Conservation (phyloP, 2,329 filamentous ascomycete genomes). For the Bipolaris cookei region DNA sequence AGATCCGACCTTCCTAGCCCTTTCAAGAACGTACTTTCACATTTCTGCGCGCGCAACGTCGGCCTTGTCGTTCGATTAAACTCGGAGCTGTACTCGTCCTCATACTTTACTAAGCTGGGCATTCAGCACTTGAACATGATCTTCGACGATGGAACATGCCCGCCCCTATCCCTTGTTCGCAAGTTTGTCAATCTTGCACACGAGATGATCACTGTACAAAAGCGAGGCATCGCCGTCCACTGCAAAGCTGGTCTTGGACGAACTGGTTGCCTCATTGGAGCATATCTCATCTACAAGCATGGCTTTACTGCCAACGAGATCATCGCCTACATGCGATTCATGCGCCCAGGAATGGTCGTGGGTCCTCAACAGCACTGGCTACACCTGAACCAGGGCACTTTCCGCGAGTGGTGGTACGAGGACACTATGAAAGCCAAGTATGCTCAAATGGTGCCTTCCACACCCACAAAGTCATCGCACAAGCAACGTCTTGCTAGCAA, state of each 20-base stretch:
- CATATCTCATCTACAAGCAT: slow-evolving; percentile 96
- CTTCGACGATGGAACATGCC: slow-evolving; percentile 97
- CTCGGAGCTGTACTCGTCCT: slow-evolving; percentile 92
- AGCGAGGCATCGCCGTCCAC: slow-evolving; percentile 94
- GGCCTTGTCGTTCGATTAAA: slow-evolving; percentile 94
- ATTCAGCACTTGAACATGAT: slow-evolving; percentile 99
- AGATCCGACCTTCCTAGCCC: slow-evolving; percentile 75
- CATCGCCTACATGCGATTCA: slow-evolving; percentile 98
- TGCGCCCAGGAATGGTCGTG: slow-evolving; percentile 98
- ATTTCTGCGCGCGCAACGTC: slow-evolving; percentile 87
- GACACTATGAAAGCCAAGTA: slow-evolving; percentile 81
- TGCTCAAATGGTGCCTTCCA: slow-evolving; percentile 65
- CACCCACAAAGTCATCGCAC: slow-evolving; percentile 61
- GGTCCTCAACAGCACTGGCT: slow-evolving; percentile 99
- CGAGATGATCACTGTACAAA: slow-evolving; percentile 88
- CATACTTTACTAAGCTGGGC: slow-evolving; percentile 94
- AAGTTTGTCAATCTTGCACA: slow-evolving; percentile 96
- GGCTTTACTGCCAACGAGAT: slow-evolving; percentile 97
- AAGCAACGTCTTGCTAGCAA: slow-evolving; percentile 63
- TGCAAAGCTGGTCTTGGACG: slow-evolving; percentile 97
- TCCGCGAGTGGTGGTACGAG: slow-evolving; percentile 96
- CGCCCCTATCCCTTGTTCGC: slow-evolving; percentile 83
- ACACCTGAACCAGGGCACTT: slow-evolving; percentile 93
- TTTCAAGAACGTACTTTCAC: slow-evolving; percentile 93
- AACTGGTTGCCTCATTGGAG: slow-evolving; percentile 94